These are phyloP conservation scores for Sporothrix brunneoviolacea DNA, from an alignment of 2,329 filamentous ascomycete species.

Conservation along the genomic window DNA sequence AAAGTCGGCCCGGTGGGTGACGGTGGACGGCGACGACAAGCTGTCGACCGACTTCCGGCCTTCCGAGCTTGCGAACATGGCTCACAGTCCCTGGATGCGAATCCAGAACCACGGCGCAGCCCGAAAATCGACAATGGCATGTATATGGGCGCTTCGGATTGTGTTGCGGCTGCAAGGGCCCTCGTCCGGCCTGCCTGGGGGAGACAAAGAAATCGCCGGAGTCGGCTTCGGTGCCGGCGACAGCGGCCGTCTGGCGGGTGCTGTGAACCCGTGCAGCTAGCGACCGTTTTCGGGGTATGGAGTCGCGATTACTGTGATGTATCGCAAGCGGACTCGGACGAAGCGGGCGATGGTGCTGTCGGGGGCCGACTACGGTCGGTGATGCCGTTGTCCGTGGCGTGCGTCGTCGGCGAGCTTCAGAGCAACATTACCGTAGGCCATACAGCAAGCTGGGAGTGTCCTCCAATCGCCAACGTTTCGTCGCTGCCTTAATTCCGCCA, in stretches of 20 bases:
- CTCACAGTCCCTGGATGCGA: constrained; percentile 9
- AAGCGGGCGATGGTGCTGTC: neutral
- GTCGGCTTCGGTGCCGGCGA: neutral
- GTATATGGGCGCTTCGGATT: neutral
- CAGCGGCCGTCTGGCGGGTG: neutral
- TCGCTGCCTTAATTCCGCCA: neutral
- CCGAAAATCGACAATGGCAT: constrained; percentile 4
- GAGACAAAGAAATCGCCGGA: neutral
- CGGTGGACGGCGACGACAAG: constrained; percentile 44
- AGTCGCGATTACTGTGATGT: no score
- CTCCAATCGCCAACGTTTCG: constrained; percentile 9
- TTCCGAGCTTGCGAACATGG: constrained; percentile 53
- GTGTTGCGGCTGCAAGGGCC: no score
- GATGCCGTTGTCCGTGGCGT: constrained; percentile 8
- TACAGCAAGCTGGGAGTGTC: neutral
- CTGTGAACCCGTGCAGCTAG: neutral
- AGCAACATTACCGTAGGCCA: neutral
- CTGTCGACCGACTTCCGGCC: constrained; percentile 62
- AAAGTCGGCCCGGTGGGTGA: constrained; percentile 44
- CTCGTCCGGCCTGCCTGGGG: no score
- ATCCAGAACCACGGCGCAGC: constrained; percentile 4
- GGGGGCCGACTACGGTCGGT: neutral
- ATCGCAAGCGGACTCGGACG: no score
- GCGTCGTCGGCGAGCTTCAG: constrained; percentile 9
- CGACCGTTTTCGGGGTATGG: no score